Base-by-base conservation (phyloP, 768 basidiomycete genomes). In the Exidia glandulosa region DNA sequence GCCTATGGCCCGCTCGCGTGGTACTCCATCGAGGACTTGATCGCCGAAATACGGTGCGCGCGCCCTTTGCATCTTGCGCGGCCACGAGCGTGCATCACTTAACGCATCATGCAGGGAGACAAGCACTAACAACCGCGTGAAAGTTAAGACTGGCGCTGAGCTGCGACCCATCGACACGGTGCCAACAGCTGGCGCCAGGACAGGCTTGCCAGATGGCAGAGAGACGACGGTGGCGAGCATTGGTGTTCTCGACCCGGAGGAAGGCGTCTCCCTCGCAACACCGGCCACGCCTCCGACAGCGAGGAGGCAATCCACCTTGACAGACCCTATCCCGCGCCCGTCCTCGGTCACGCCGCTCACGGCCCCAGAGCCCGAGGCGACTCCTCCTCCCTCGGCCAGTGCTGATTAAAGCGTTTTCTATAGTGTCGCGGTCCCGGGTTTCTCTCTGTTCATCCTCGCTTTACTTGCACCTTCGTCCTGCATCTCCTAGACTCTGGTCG, bases 51-150 rank as follows among this genome's bases (percentile, higher is more conserved):
- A 65, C 77, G 88, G 88, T 89, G 64, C 54, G 78, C 70, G 32
- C 48, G 33, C 56, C 60, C 55, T 34, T 27, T 62, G 31, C 50
- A 57, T 27, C 32, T 48, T 52, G 36, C 27, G 30, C 56, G 33
- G 50, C 30, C 10, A n/a, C 48, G 48, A 13, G 50, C 25, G 19
- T 23, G n/a, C n/a, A n/a, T 9, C 25, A 41, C 32, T 50, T 2
- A 37, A 10, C 34, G 33, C n/a, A 32, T 57, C 41, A 58, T 63
- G n/a, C 72, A 91, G 90, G 55, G 89, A 92, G 72, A 80, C 83
- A 23, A 83, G 85, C 2, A 84, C 87, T 14, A 93, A 91, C 68
- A 91, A 93, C 71, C 84, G 89, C 45, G 74, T 93, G 68, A 90
- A 89, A 68, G 89, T 88, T 6, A 88, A 87, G 25, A 81, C 87